A percentile compares a stretch with the other conserved stretches of the same genome.
Evolutionary conservation across 2,329 filamentous ascomycete genomes (phyloP).

Genomic region (Cordyceps farinosa): DNA sequence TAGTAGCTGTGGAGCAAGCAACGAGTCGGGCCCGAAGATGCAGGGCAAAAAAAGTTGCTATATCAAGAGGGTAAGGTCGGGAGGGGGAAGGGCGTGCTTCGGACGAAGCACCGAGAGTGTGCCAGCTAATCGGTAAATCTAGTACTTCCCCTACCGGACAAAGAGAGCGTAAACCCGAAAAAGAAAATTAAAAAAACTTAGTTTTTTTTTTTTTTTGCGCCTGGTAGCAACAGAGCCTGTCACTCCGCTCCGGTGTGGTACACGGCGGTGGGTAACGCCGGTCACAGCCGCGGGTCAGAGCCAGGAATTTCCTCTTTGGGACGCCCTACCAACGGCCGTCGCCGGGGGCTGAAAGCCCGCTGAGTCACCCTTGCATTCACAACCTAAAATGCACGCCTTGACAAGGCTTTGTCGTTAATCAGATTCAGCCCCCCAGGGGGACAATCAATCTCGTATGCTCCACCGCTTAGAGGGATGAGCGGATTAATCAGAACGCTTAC

Average conservation of each 20-base stretch:
- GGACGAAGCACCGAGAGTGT: too few species aligned
- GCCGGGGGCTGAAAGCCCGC: background rate
- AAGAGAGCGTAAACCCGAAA: too few species aligned
- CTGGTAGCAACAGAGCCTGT: background rate
- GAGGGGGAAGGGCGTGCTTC: too few species aligned
- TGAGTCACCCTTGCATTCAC: background rate
- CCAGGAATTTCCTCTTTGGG: constrained; percentile 11
- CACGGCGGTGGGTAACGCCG: background rate
- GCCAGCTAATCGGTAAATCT: too few species aligned
- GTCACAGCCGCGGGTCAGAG: background rate
- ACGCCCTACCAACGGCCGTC: background rate
- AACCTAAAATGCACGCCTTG: too few species aligned
- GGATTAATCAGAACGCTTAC: background rate
- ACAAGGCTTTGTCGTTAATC: background rate
- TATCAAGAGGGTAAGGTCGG: background rate
- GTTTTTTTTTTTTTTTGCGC: background rate
- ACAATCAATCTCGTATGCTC: background rate
- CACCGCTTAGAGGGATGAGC: background rate
- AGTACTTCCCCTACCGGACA: too few species aligned
- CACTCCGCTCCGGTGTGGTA: background rate
- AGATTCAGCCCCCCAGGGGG: background rate
- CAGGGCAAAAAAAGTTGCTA: background rate
- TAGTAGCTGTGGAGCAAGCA: background rate
- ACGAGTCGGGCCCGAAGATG: too few species aligned
- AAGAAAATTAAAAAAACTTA: background rate